Evolutionary conservation across 129 eudicot genomes (phyloP), one percentile per base, ranked within the genome.

Genomic region (Saposhnikovia divaricata): DNA sequence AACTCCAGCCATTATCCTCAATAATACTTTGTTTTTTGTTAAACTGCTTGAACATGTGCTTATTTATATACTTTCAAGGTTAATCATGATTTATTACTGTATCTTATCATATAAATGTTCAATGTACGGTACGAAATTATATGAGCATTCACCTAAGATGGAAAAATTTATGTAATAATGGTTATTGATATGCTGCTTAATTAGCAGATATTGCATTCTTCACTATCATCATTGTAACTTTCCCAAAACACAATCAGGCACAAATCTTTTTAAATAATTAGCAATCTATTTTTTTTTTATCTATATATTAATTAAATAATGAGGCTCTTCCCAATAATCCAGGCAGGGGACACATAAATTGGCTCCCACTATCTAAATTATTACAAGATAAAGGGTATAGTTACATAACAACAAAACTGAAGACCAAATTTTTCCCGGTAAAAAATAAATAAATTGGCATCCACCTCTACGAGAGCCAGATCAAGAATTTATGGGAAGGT

Each of bases 401-500:
- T 72, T 72, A 50, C 55, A 50, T 16, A 39, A 71, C 48, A 71
- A 71, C 75, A 71, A 1, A 78, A 78, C 34, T 44, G 74, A 72
- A 66, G 34, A 46, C 44, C 28, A 61, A 63, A 13, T 48, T 23
- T 72, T 59, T 43, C 21, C 34, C 31, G 16, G 51, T 18, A 72
- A 72, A 40, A 43, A 42, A 0, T 0, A 23, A 72, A 43, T 6
- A 78, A 79, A 45, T 5, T 46, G 66, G 37, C 55, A 51, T 71
- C 57, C 16, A 71, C 42, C 34, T 28, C 21, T 34, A 65, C 25
- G 11, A 79, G 75, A 31, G 57, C 57, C 57, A 12, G 28, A 50
- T 75, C 76, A 81, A 31, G 80, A 59, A 8, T 77, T 66, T 5
- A 73, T 21, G 45, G 51, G 50, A 37, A 93, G 89, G 77, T 90